These are phyloP conservation scores for Trichoderma arundinaceum DNA, from an alignment of 2,329 filamentous ascomycete species.

Conservation along the genomic window DNA sequence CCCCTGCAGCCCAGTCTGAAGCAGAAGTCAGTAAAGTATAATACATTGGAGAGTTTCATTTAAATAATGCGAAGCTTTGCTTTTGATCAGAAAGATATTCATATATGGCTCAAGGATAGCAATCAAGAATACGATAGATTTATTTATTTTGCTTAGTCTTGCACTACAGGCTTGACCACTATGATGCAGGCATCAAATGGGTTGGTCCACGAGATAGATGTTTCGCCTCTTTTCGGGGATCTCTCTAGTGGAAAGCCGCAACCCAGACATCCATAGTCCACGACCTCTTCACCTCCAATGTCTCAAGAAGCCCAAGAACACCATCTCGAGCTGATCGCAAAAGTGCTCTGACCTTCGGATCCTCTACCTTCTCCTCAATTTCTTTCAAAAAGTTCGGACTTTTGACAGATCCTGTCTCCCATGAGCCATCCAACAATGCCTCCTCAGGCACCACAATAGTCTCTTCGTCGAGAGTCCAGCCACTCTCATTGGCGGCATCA, in stretches of 20 bases:
- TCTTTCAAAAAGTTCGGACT: slow-evolving; percentile 42
- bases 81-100: background rate
- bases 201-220: no score
- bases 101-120: background rate
- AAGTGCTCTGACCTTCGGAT: slow-evolving; percentile 40
- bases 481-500: slow-evolving; percentile 43
- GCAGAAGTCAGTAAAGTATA: background rate
- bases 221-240: background rate
- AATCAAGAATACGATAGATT: background rate
- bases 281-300: slow-evolving; percentile 41
- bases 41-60: background rate
- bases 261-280: slow-evolving; percentile 53
- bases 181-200: background rate
- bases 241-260: slow-evolving; percentile 30
- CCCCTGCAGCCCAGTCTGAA: background rate
- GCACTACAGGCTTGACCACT: background rate
- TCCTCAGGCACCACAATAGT: slow-evolving; percentile 44
- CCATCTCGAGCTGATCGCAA: slow-evolving; percentile 44
- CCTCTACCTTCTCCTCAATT: slow-evolving; percentile 40
- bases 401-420: slow-evolving; percentile 51
- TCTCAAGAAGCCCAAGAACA: slow-evolving; percentile 40
- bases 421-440: slow-evolving; percentile 52
- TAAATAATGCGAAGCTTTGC: background rate
- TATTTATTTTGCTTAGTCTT: background rate
- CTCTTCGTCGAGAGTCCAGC: slow-evolving; percentile 49